Percentiles rank a stretch among this genome's conserved stretches.
These are phyloP conservation scores for Coprinopsis strossmayeri DNA, from an alignment of 768 basidiomycete genomes.

Conservation along the genomic window DNA sequence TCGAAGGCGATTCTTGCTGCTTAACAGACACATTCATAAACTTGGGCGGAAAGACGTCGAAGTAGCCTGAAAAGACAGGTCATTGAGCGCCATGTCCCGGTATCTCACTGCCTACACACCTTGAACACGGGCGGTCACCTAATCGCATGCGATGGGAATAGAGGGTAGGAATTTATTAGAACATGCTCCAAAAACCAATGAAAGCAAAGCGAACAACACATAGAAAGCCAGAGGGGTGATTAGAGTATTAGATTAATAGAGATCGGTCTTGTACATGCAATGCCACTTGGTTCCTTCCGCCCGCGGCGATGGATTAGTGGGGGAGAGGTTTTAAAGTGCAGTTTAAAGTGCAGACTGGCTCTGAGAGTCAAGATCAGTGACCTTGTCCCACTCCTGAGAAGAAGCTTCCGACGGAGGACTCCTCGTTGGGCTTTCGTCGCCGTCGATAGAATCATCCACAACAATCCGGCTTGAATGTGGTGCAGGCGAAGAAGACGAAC, in stretches of 20 bases:
- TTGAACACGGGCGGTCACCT: slow-evolving; percentile 68
- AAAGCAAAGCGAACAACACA: slow-evolving; percentile 18
- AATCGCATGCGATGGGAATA: slow-evolving; percentile 17
- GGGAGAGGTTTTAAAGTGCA: slow-evolving; percentile 2
- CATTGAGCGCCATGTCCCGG: slow-evolving; percentile 6
- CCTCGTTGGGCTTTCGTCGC: slow-evolving; percentile 53
- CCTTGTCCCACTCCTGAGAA: slow-evolving; percentile 86
- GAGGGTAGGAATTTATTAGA: slow-evolving; percentile 59
- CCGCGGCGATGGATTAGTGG: not conserved
- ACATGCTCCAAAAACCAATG: slow-evolving; percentile 24
- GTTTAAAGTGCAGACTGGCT: slow-evolving; percentile 24
- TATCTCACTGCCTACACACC: slow-evolving; percentile 45
- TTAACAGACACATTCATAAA: slow-evolving; percentile 62
- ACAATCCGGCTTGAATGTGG: slow-evolving; percentile 19
- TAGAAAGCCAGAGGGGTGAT: slow-evolving; percentile 8
- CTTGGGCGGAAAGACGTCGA: slow-evolving; percentile 69
- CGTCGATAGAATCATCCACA: slow-evolving; percentile 41
- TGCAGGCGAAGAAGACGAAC: slow-evolving; percentile 45
- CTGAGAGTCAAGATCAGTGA: slow-evolving; percentile 68
- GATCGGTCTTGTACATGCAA: not conserved
- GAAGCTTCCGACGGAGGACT: slow-evolving; percentile 82
- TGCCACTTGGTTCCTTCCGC: not conserved
- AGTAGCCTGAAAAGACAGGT: slow-evolving; percentile 54
- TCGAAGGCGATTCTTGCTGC: slow-evolving; percentile 21
- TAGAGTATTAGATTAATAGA: slow-evolving; percentile 6